Conservation (phyloP, 2,329 filamentous ascomycete genomes). For the Coniella lustricola region DNA sequence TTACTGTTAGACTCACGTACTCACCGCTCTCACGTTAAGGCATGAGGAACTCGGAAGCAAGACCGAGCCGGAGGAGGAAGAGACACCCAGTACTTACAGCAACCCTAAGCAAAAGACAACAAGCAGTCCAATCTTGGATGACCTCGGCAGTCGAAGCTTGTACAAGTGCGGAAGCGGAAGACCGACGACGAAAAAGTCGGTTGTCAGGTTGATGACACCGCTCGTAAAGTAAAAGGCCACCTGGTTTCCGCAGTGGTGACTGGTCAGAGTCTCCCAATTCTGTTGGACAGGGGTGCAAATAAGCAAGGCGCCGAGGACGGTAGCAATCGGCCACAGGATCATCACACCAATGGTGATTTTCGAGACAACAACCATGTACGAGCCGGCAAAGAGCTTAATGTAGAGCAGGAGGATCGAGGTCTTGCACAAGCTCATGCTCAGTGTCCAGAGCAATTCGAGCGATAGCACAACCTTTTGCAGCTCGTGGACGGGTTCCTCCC, state of each 20-base stretch:
- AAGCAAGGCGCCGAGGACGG: constrained; percentile 25
- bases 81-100: background rate
- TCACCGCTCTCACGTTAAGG: background rate
- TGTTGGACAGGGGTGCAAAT: constrained; percentile 30
- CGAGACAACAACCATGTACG: constrained; percentile 20
- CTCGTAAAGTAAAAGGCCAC: background rate
- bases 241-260: constrained; percentile 26
- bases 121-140: background rate
- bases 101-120: background rate
- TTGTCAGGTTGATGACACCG: constrained; percentile 5
- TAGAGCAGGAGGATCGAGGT: constrained; percentile 26
- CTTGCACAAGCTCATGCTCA: constrained; percentile 24
- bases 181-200: constrained; percentile 1
- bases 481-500: background rate
- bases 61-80: background rate
- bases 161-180: constrained; percentile 5
- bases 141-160: background rate
- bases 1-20: background rate
- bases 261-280: constrained; percentile 29
- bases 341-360: constrained; percentile 19
- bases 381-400: constrained; percentile 23
- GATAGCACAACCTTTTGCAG: constrained; percentile 3
- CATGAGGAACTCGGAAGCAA: too few relatives aligned
- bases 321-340: constrained; percentile 22
- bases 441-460: constrained; percentile 23